phyloP scores from a whole-genome alignment of 2,329 filamentous ascomycete genomes.

The Orbilia oligospora region DNA sequence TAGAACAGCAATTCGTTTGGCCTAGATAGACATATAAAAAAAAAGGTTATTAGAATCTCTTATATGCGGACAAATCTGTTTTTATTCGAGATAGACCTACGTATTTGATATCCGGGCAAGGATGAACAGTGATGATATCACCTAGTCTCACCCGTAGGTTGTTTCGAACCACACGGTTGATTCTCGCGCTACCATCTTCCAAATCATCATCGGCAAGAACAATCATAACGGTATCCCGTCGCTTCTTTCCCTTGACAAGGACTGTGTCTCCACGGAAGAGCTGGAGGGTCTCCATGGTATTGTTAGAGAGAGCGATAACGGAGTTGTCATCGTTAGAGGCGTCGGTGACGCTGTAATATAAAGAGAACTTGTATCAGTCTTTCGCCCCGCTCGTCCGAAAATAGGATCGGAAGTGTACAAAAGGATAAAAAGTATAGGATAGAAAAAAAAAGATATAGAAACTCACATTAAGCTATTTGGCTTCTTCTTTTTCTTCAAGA shows the following conservation, averaged over 20 bases:
- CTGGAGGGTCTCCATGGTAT: conserved; percentile 98
- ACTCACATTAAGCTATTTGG: conserved; percentile 96
- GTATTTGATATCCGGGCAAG: conserved; percentile 99
- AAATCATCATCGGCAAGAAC: conserved; percentile 97
- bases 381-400: background rate
- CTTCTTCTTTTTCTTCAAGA: conserved; percentile 99
- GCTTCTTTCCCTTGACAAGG: conserved; percentile 98
- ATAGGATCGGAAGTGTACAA: conserved; percentile 18
- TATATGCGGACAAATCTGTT: conserved; percentile 62
- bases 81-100: conserved; percentile 73
- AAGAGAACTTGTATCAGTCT: background rate
- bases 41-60: conserved; percentile 15
- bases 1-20: conserved; percentile 98
- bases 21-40: conserved; percentile 71
- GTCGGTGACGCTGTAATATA: conserved; percentile 84
- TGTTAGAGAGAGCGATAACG: conserved; percentile 97
- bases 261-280: conserved; percentile 99
- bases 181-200: conserved; percentile 94
- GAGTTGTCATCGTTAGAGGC: conserved; percentile 98
- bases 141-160: conserved; percentile 97
- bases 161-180: conserved; percentile 98
- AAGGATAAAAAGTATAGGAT: background rate
- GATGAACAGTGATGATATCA: conserved; percentile 95
- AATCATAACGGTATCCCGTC: conserved; percentile 98
- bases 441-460: conserved; percentile 44